Evolutionary conservation across 148 eudicot species (phyloP), one percentile per base, ranked within the genome.

Genomic region (Talinum fruticosum): DNA sequence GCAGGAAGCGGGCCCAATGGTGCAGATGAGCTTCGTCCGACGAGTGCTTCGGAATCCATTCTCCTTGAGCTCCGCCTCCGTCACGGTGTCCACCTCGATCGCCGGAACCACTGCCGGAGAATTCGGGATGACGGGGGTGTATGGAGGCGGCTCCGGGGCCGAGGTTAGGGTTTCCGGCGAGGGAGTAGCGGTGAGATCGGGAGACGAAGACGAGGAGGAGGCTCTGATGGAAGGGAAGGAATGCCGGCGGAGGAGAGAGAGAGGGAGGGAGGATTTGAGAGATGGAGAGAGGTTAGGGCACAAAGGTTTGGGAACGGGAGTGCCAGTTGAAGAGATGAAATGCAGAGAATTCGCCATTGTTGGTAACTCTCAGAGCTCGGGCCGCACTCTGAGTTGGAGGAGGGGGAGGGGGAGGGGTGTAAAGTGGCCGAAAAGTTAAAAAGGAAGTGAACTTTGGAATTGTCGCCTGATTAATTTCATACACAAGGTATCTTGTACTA

Each of bases 31-130:
- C 81, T 95, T 95, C 30, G 98, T 95, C 78, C 98, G 67, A 26
- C 98, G 70, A 8, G 97, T 95, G 82, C 96, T 90, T 35, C 97
- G 76, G 80, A 95, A 95, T 6, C 98, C 98, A 19, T 95, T 95
- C 87, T 92, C 97, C 86, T 92, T 92, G 54, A 95, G 80, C 85
- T 95, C 98, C 47, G 90, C 85, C 79, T 92, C 98, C 30, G 97
- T 92, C 51, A 92, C 98, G 1, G 94, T 66, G 72, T 92, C 97
- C 2, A 95, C 96, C 78, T 92, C 97, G 33, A 81, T 80, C 15
- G 69, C 53, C 53, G 57, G 57, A 16, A 19, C n/a, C n/a, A 19
- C 23, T 5, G 57, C 57, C 30, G 82, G 18, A 62, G 66, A 8
- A 28, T 62, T 33, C 14, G 5, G 3, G 18, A 62, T 26, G 3